These are phyloP conservation scores for Nymphaea thermarum DNA, from an alignment of 164 flowering plant species.

Conservation along the genomic window DNA sequence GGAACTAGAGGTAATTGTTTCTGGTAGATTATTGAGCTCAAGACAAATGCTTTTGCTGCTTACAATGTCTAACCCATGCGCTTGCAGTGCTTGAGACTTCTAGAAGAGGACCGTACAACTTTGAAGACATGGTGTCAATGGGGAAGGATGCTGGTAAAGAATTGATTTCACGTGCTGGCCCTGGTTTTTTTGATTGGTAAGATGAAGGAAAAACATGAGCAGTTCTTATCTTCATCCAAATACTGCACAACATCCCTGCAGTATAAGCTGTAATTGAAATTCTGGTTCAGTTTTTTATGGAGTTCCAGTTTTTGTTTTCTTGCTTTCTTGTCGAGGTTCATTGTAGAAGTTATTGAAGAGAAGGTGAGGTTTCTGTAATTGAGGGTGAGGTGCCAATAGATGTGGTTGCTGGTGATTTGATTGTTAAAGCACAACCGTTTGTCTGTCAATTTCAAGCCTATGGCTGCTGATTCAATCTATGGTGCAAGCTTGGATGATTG, in stretches of 20 bases:
- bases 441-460: neutral
- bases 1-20: slow-evolving; percentile 58
- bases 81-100: slow-evolving; percentile 85
- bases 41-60: neutral
- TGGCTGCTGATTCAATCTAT: neutral
- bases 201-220: neutral
- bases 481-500: neutral
- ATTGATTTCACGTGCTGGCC: slow-evolving; percentile 71
- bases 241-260: neutral
- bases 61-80: neutral
- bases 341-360: neutral
- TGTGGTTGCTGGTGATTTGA: neutral
- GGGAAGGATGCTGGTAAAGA: slow-evolving; percentile 95
- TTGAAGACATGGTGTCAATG: slow-evolving; percentile 75
- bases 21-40: neutral
- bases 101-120: slow-evolving; percentile 54
- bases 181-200: slow-evolving; percentile 52
- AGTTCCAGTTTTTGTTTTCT: neutral
- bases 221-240: neutral
- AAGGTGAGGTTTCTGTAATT: neutral
- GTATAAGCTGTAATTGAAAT: neutral
- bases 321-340: neutral
- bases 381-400: neutral
- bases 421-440: neutral
- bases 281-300: neutral